A percentile compares a stretch with the other conserved stretches of the same genome.
These are phyloP conservation scores for Colletotrichum trifolii DNA, from an alignment of 2,329 filamentous ascomycete genomes.

Conservation along the genomic window DNA sequence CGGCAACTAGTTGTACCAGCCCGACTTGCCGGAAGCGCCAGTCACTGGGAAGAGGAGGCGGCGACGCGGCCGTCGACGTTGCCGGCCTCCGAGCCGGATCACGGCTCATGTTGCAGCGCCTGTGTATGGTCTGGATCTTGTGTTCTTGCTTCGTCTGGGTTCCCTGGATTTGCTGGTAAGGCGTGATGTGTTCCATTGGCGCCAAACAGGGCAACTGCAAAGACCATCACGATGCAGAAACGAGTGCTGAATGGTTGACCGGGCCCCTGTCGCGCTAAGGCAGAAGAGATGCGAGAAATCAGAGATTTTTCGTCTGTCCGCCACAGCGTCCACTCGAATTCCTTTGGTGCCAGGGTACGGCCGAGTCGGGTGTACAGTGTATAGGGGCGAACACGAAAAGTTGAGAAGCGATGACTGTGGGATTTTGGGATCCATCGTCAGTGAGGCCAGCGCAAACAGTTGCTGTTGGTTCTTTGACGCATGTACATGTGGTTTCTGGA, in stretches of 20 bases:
- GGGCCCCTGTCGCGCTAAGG: constrained; percentile 16
- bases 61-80: no score
- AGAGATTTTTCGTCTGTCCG: constrained; percentile 28
- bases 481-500: constrained; percentile 13
- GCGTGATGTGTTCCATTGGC: neutral
- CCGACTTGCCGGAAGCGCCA: no score
- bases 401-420: neutral
- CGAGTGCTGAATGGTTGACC: neutral
- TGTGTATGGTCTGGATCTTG: neutral
- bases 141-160: no score
- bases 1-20: neutral
- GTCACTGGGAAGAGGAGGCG: no score
- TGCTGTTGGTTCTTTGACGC: constrained; percentile 7
- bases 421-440: no score
- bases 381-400: neutral
- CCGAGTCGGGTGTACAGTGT: neutral
- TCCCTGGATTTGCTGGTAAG: neutral
- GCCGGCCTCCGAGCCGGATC: no score
- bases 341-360: neutral
- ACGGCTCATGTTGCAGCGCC: no score
- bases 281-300: constrained; percentile 1
- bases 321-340: constrained; percentile 9
- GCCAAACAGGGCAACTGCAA: neutral
- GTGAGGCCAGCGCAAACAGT: neutral
- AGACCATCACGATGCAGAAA: neutral